These are phyloP conservation scores for Immersiella caudata DNA, from an alignment of 495 filamentous ascomycete genomes.

Conservation along the genomic window DNA sequence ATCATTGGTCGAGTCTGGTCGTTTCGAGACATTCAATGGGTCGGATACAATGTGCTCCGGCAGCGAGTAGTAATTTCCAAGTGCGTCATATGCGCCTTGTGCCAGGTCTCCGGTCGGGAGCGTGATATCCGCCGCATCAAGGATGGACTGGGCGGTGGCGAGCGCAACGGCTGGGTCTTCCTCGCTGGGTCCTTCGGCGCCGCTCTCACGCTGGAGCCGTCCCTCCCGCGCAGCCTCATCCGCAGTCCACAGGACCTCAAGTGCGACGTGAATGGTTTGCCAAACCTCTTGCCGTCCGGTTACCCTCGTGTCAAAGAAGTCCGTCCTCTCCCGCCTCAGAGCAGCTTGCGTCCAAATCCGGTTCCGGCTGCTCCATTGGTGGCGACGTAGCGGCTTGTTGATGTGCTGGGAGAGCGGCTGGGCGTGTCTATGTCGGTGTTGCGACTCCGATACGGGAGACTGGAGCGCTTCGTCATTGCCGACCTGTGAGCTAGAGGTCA, in stretches of 20 bases:
- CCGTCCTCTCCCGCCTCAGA: constrained; percentile 53
- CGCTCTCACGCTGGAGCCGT: constrained; percentile 27
- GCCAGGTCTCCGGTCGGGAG: constrained; percentile 74
- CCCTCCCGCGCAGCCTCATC: constrained; percentile 31
- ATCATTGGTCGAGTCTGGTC: constrained; percentile 32
- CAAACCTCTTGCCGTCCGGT: constrained; percentile 77
- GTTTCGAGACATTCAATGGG: constrained; percentile 67
- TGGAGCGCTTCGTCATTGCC: constrained; percentile 29
- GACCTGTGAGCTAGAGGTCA: constrained; percentile 3
- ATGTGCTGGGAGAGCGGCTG: constrained; percentile 47
- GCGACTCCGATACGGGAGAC: constrained; percentile 24
- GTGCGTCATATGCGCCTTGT: constrained; percentile 76
- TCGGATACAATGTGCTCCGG: constrained; percentile 77
- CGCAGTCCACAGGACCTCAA: constrained; percentile 62
- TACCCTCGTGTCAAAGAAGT: constrained; percentile 84
- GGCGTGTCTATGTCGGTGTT: constrained; percentile 25
- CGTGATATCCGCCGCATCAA: constrained; percentile 78
- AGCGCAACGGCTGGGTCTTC: constrained; percentile 46
- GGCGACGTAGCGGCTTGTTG: constrained; percentile 51
- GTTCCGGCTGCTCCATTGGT: constrained; percentile 52
- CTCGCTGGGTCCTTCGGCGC: constrained; percentile 30
- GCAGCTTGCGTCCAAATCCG: constrained; percentile 49
- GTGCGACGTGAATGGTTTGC: constrained; percentile 67
- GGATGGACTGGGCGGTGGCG: constrained; percentile 73
- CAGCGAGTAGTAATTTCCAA: constrained; percentile 74